These are phyloP conservation scores for Ganoderma sinense DNA, from an alignment of 1,284 basidiomycete genomes.

Conservation along the genomic window DNA sequence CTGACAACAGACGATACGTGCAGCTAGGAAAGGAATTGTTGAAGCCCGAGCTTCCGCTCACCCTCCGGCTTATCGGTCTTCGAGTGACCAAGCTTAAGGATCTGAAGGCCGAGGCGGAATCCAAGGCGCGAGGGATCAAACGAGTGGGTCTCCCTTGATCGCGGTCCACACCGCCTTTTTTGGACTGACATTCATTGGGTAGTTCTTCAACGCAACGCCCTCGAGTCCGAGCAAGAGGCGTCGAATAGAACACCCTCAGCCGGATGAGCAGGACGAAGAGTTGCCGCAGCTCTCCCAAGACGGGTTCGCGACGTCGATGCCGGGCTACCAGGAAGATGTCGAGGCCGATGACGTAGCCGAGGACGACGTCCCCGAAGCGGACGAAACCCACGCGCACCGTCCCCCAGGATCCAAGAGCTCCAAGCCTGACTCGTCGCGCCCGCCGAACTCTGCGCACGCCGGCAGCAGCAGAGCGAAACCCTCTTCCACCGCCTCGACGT, in stretches of 20 bases:
- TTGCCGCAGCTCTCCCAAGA: constrained; percentile 30
- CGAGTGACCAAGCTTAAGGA: constrained; percentile 88
- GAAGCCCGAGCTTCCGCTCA: constrained; percentile 78
- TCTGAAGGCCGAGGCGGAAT: constrained; percentile 57
- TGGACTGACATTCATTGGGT: neutral
- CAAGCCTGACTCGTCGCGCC: constrained; percentile 8
- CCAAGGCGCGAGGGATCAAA: constrained; percentile 63
- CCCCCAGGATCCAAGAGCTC: neutral
- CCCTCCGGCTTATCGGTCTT: constrained; percentile 82
- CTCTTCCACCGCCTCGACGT: neutral
- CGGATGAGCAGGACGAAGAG: constrained; percentile 41
- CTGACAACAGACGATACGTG: neutral
- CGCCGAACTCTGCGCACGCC: neutral
- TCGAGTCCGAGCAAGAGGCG: constrained; percentile 43
- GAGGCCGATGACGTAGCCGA: constrained; percentile 38
- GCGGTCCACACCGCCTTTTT: no score
- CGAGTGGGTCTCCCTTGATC: constrained; percentile 51
- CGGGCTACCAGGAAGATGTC: constrained; percentile 60
- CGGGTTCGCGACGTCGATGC: constrained; percentile 53
- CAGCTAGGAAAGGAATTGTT: constrained; percentile 87
- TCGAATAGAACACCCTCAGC: constrained; percentile 13
- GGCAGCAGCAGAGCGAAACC: neutral
- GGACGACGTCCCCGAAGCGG: constrained; percentile 4
- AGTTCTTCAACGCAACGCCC: constrained; percentile 65
- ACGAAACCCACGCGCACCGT: neutral